These are phyloP conservation scores for Colletotrichum nymphaeae DNA, from an alignment of 2,329 filamentous ascomycete genomes.

Conservation along the genomic window DNA sequence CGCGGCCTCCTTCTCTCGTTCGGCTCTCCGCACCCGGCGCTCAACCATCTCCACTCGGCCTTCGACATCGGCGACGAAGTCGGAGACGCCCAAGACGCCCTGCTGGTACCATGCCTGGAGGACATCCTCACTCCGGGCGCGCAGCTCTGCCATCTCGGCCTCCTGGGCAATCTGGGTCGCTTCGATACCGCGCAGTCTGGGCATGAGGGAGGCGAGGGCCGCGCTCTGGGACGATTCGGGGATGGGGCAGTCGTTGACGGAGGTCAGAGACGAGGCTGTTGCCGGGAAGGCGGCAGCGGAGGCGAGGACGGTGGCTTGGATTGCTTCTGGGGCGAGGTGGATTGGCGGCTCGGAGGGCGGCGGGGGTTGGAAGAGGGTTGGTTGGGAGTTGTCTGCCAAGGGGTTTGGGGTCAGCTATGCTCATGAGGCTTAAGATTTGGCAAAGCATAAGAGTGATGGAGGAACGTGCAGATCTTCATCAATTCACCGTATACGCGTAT, in stretches of 20 bases:
- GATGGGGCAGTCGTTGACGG: slow-evolving; percentile 66
- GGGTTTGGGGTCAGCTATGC: not conserved
- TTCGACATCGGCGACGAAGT: slow-evolving; percentile 79
- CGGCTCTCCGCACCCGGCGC: slow-evolving; percentile 71
- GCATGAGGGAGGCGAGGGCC: slow-evolving; percentile 66
- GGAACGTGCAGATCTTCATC: slow-evolving; percentile 66
- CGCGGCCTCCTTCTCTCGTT: slow-evolving; percentile 66
- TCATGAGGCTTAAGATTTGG: not conserved
- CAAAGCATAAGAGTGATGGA: not conserved
- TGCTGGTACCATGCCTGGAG: slow-evolving; percentile 80
- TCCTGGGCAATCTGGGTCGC: slow-evolving; percentile 71
- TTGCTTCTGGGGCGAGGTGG: slow-evolving; percentile 61
- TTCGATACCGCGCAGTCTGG: slow-evolving; percentile 71
- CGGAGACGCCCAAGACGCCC: slow-evolving; percentile 74
- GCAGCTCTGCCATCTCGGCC: slow-evolving; percentile 71
- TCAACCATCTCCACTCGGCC: slow-evolving; percentile 74
- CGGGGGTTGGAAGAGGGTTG: slow-evolving; percentile 65
- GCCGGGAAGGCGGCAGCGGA: slow-evolving; percentile 66
- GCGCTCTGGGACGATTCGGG: slow-evolving; percentile 67
- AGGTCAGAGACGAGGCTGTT: slow-evolving; percentile 68
- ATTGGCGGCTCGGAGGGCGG: slow-evolving; percentile 59
- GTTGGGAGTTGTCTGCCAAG: slow-evolving; percentile 61
- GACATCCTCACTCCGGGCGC: slow-evolving; percentile 70
- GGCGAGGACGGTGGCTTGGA: slow-evolving; percentile 66
- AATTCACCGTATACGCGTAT: slow-evolving; percentile 69